Evolutionary conservation across 1,284 basidiomycete species (phyloP).

Genomic region (Cutaneotrichosporon sp.): DNA sequence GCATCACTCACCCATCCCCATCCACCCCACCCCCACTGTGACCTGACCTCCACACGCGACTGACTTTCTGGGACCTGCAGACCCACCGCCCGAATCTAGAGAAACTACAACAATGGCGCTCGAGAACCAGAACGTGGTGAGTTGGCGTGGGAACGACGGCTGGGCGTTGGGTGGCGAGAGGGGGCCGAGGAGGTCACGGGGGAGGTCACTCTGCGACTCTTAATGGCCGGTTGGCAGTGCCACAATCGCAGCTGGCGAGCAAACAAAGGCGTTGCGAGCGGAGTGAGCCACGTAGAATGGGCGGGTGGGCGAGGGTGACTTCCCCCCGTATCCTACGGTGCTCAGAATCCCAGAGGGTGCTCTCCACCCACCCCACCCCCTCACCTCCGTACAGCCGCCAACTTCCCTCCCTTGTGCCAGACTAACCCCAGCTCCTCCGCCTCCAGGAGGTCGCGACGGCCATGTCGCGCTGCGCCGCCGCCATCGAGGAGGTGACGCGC

Average conservation of each 20-base stretch:
- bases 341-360: too few species aligned
- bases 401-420: neutral
- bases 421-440: neutral
- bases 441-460: constrained; percentile 49
- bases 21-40: too few species aligned
- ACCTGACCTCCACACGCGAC: neutral
- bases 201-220: too few species aligned
- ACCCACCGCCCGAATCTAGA: neutral
- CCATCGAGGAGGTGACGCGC: constrained; percentile 52
- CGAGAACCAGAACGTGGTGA: neutral
- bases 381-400: too few species aligned
- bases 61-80: neutral
- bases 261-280: too few species aligned
- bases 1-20: neutral
- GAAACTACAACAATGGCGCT: neutral
- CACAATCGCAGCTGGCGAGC: too few species aligned
- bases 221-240: too few species aligned
- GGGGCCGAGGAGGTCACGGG: neutral
- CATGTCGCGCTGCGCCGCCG: constrained; percentile 48
- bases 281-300: too few species aligned
- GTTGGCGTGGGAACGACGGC: neutral
- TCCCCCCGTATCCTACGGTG: too few species aligned
- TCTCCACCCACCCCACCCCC: too few species aligned
- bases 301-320: too few species aligned
- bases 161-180: neutral